Evolutionary conservation across 83 land plant genomes (phyloP).

Genomic region (Picea abies): DNA sequence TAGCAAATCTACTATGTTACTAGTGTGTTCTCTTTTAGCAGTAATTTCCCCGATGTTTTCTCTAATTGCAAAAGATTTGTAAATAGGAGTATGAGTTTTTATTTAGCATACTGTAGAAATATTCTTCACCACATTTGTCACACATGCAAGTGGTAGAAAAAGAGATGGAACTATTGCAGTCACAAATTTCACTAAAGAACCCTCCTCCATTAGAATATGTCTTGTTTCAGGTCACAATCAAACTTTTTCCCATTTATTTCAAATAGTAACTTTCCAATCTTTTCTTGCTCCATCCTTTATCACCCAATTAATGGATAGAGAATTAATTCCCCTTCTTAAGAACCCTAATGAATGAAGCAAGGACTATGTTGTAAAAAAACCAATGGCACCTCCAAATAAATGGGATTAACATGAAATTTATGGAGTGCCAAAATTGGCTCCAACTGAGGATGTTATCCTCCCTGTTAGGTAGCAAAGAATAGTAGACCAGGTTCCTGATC

Average conservation of each 20-base stretch:
- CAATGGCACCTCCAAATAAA: conserved; percentile 99
- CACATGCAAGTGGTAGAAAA: conserved; percentile 95
- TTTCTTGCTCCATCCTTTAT: conserved; percentile 99
- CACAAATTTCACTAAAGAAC: conserved; percentile 92
- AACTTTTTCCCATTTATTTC: conserved; percentile 96
- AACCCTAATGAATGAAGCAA: conserved; percentile 86
- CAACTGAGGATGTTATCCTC: too few species aligned
- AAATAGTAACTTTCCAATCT: conserved; percentile 93
- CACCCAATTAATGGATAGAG: conserved; percentile 95
- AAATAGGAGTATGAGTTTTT: conserved; percentile 97
- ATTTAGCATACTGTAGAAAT: conserved; percentile 97
- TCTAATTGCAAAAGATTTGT: conserved; percentile 94
- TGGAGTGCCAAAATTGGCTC: too few species aligned
- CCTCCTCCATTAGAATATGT: conserved; percentile 92
- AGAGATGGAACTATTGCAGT: conserved; percentile 90
- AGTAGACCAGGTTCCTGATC: too few species aligned
- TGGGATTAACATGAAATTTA: too few species aligned
- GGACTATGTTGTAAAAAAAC: conserved; percentile 94
- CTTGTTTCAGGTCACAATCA: conserved; percentile 91
- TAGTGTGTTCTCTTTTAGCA: conserved; percentile 97
- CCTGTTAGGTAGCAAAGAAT: too few species aligned
- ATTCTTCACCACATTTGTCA: conserved; percentile 60
- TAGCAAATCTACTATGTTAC: conserved; percentile 96
- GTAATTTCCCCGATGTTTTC: conserved; percentile 99
- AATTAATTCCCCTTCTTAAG: conserved; percentile 51